Evolutionary conservation across 331 rosid species (phyloP).

Genomic region (Rosa hybrid): DNA sequence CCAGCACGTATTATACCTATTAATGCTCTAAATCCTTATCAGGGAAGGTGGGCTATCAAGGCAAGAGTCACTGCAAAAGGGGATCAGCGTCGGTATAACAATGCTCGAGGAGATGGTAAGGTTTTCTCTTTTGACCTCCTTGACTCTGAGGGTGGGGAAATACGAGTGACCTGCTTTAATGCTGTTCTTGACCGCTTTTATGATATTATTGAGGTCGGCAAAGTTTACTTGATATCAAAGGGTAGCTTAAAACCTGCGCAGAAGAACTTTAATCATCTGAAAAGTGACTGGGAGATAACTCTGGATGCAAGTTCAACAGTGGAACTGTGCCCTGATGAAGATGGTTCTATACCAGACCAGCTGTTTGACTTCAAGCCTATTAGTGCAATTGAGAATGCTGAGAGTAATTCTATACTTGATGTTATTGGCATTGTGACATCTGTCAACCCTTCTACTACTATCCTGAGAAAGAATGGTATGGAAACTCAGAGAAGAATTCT

Average conservation of each 20-base stretch:
- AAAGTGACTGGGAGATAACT: conserved; percentile 94
- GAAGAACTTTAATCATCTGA: conserved; percentile 92
- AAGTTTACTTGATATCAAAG: conserved; percentile 87
- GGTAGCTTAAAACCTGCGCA: conserved; percentile 94
- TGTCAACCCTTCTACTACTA: conserved; percentile 87
- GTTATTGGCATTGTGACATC: conserved; percentile 78
- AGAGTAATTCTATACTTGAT: conserved; percentile 76
- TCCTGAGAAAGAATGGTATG: conserved; percentile 96
- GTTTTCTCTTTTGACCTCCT: conserved; percentile 96
- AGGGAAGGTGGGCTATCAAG: conserved; percentile 97
- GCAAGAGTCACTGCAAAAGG: conserved; percentile 98
- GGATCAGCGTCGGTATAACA: conserved; percentile 90
- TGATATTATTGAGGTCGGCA: conserved; percentile 78
- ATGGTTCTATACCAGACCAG: conserved; percentile 86
- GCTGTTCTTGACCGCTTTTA: conserved; percentile 92
- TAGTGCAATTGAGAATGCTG: conserved; percentile 77
- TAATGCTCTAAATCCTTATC: conserved; percentile 92
- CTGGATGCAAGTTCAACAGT: conserved; percentile 76
- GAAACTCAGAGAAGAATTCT: conserved; percentile 88
- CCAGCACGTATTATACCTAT: conserved; percentile 87
- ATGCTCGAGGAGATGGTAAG: conserved; percentile 98
- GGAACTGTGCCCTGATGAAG: conserved; percentile 88
- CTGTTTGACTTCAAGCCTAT: conserved; percentile 83
- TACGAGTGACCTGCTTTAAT: conserved; percentile 93
- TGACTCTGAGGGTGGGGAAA: conserved; percentile 98